Evolutionary conservation across 257 asterid species (phyloP), one percentile per base, ranked within the genome.

Genomic region (Rehmannia glutinosa): DNA sequence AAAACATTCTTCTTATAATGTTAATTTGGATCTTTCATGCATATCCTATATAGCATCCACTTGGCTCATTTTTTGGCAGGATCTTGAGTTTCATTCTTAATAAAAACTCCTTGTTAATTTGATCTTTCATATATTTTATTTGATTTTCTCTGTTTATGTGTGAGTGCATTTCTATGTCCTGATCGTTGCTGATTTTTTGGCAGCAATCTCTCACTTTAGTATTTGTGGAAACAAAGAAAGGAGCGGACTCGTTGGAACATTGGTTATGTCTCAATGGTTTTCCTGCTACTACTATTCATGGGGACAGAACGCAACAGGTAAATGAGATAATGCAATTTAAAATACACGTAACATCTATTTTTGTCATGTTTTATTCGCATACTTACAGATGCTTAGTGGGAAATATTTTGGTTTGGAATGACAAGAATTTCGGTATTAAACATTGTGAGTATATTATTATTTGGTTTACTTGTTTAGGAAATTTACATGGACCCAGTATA

Each of bases 301-400:
- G 97, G 59, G 97, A 90, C 76, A 80, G 97, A 70, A 81, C 96
- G 4, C 97, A 90, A 60, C 97, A 90, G 89, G 97, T 87, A 57
- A 62, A 57, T 12, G 21, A 56, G 27, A 64, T 21, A 33, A 67
- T 35, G 70, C 25, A 7, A 52, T 23, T 56, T 16, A 50, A 17
- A 45, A 9, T 43, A 11, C 66, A n/a, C 17, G 25, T 45, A 5
- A 52, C 57, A 43, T 51, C 25, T 6, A 30, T 36, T 15, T n/a
- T 49, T 16, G 23, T 57, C 35, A 41, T n/a, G 61, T 45, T 55
- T 24, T 30, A 30, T 24, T 11, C 30, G 25, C 55, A n/a, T 28
- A 7, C 45, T 30, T 55, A 5, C n/a, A 11, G 41, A 42, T 25
- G 17, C 28, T 53, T 6, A 0, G 50, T 19, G 59, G 57, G 60